phyloP scores from a whole-genome alignment of 805 yeast genomes.

The Candida maltosa region DNA sequence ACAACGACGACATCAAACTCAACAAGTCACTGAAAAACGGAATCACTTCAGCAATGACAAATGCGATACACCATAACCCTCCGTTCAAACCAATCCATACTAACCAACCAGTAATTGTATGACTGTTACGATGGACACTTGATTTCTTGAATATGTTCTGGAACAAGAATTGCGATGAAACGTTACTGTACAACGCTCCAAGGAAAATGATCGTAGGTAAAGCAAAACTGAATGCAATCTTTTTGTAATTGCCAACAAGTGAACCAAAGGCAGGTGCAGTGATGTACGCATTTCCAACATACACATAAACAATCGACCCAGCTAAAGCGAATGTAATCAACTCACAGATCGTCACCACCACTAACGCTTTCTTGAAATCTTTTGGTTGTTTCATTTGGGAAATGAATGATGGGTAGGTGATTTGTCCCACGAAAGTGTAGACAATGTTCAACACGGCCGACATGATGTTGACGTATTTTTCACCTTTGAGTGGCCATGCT shows the following conservation, averaged over 20 bases:
- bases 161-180: constrained; percentile 51
- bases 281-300: constrained; percentile 52
- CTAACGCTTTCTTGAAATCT: constrained; percentile 56
- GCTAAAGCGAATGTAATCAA: constrained; percentile 49
- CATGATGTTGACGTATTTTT: constrained; percentile 54
- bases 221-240: constrained; percentile 58
- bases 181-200: constrained; percentile 54
- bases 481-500: constrained; percentile 50
- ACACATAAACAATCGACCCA: constrained; percentile 57
- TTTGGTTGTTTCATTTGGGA: constrained; percentile 56
- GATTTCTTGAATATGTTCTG: constrained; percentile 39
- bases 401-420: constrained; percentile 60
- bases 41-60: constrained; percentile 57
- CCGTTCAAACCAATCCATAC: constrained; percentile 46
- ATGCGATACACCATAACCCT: constrained; percentile 49
- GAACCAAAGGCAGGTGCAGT: constrained; percentile 63
- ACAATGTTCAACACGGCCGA: constrained; percentile 56
- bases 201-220: constrained; percentile 56
- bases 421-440: constrained; percentile 63
- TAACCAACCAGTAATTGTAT: constrained; percentile 51
- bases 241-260: constrained; percentile 42
- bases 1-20: constrained; percentile 57
- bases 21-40: constrained; percentile 61
- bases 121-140: constrained; percentile 43
- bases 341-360: constrained; percentile 49